Evolutionary conservation across 306 rosid genomes (phyloP), one percentile per base, ranked within the genome.

Genomic region (Trichosanthes cucumerina): DNA sequence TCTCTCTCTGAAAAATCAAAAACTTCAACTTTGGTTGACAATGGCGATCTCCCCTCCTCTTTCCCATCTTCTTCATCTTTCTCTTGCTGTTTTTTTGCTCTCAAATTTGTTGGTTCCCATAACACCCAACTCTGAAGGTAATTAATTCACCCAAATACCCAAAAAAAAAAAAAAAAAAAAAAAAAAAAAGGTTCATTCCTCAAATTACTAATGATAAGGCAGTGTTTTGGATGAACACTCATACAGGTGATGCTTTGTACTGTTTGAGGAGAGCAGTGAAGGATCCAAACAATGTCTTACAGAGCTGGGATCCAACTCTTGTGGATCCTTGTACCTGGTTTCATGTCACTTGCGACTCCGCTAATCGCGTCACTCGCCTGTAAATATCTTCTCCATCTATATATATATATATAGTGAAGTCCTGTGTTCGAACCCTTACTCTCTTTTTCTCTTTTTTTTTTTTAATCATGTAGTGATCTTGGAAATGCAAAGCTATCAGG

Each of bases 241-340:
- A 59, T 88, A 93, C 88, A 93, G 96, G 98, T 47, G 98, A 93
- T 86, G 98, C 96, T 70, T 84, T 93, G 50, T 93, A 84, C 52
- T 91, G 92, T 4, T 82, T 93, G 84, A 93, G 96, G 83, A 91
- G 87, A 79, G 85, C 88, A 38, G 91, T 89, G 76, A 84, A 83
- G 77, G 97, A 93, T 83, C 93, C 98, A 38, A 87, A 85, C 28
- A 80, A 83, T 64, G 96, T 88, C 24, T 84, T 93, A 19, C 81
- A 83, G 80, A 93, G 97, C 69, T 93, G 98, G 98, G 98, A 93
- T 88, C 97, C 96, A 4, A 93, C 91, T 63, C 77, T 90, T 65
- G 97, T 93, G 24, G 96, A 93, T 87, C 97, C 98, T 5, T 93
- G 98, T 58, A 93, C 98, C 68, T 93, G 98, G 98, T 93, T 93